These are phyloP conservation scores for Pichia kudriavzevii DNA, from an alignment of 1,139 yeast genomes.

Conservation along the genomic window DNA sequence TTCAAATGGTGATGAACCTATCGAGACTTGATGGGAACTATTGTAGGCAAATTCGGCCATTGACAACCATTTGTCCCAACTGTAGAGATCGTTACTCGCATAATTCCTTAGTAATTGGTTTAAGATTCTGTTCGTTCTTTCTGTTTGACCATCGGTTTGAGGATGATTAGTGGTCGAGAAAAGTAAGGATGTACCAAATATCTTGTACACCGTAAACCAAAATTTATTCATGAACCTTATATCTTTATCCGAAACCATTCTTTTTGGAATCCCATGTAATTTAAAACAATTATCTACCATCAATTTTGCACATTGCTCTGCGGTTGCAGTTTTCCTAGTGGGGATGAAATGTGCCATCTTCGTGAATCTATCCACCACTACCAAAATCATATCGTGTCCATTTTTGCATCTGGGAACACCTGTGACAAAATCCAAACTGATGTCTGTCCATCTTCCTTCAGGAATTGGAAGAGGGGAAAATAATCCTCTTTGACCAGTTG, in stretches of 20 bases:
- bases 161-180: background rate
- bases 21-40: background rate
- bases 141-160: conserved; percentile 1
- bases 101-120: background rate
- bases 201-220: background rate
- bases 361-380: conserved; percentile 2
- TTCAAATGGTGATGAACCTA: background rate
- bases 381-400: conserved; percentile 6
- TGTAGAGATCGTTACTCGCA: background rate
- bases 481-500: conserved; percentile 1
- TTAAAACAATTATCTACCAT: background rate
- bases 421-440: conserved; percentile 3
- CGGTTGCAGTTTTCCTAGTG: background rate
- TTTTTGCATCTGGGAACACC: conserved; percentile 1
- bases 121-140: background rate
- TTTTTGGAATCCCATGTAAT: background rate
- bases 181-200: background rate
- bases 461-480: conserved; percentile 3
- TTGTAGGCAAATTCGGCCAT: background rate
- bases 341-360: conserved; percentile 6
- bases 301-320: background rate
- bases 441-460: conserved; percentile 7
- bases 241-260: background rate
- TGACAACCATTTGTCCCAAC: background rate
- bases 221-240: background rate